Base-by-base conservation (phyloP, 2,329 filamentous ascomycete species). In the Penicillium sp. region DNA sequence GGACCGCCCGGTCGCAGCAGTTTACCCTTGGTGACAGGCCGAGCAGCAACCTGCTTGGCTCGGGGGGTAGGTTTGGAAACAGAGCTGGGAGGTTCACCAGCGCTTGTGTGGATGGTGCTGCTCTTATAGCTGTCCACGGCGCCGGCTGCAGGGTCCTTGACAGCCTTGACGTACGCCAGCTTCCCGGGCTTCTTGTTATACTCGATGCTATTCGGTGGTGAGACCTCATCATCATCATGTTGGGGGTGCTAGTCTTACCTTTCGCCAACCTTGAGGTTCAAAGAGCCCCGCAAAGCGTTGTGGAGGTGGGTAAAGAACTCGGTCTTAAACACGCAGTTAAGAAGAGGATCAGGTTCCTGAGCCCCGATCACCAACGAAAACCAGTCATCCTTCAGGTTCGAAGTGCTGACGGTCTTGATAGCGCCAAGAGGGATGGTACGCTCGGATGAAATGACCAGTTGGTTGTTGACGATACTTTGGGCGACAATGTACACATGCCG, bases 161-260 rank as follows among this genome's bases (percentile, higher is more conserved):
- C 72, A 9, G 91, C 91, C 80, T 98, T 98, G 71, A 99, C 90
- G 6, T 87, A 78, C 55, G 94, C 90, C 75, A 91, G 85, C 80
- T 99, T 99, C 56, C 91, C 91, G 1, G 95, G 95, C 78, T 99
- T 99, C 84, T 98, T 99, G 72, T 94, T 93, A 77, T 96, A 99
- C 73, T 96, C 91, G 67, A 99, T 93, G 5, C 79, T 83, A 55
- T 37, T 27, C 13, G 22, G 46, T 19, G 43, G 70, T 58, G 4
- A 39, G 27, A 27, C 11, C 13, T 24, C 9, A 10, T 13, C 6
- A 3, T 7, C n/a, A 19, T 22, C 19, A 39, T 16, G 24, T 16
- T 24, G 4, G 1, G 33, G 13, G 11, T n/a, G 22, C 6, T 35
- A 11, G 11, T 50, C 81, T 78, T 73, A 83, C 59, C 50, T 83